These are phyloP conservation scores for Magnaporthales sp. DNA, from an alignment of 2,329 filamentous ascomycete species.

Conservation along the genomic window DNA sequence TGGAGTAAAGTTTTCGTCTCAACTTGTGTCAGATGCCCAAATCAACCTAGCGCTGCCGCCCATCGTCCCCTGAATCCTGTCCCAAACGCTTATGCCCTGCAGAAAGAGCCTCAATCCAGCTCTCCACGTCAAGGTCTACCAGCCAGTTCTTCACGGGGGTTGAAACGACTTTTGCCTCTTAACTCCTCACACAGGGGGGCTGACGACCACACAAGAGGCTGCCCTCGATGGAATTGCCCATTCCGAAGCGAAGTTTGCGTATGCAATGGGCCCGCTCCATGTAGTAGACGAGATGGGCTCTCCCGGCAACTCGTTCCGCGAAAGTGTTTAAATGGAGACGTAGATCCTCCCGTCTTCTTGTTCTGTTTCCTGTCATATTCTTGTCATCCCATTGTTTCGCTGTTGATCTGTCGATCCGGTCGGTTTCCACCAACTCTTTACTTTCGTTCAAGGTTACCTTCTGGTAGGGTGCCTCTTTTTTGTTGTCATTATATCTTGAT, in stretches of 20 bases:
- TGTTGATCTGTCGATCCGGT: constrained; percentile 1
- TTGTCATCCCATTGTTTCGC: neutral
- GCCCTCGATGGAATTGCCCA: neutral
- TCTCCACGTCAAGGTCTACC: neutral
- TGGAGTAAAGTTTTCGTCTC: neutral
- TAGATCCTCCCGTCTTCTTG: neutral
- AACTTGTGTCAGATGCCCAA: constrained; percentile 2
- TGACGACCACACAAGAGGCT: neutral
- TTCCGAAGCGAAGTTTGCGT: neutral
- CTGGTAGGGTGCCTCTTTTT: constrained; percentile 2
- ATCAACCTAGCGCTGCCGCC: neutral
- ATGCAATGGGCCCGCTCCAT: neutral
- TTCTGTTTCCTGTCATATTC: neutral
- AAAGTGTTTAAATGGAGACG: neutral
- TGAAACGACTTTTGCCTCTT: neutral
- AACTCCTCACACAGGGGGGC: neutral
- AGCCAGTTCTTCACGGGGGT: neutral
- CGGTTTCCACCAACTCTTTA: neutral
- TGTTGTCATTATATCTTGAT: neutral
- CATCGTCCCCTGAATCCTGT: neutral
- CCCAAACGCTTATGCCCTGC: neutral
- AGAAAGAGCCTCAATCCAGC: neutral
- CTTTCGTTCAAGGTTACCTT: constrained; percentile 3
- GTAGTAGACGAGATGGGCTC: neutral
- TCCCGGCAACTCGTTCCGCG: neutral